A percentile compares a stretch with the other conserved stretches of the same genome.
These are phyloP conservation scores for Canna indica DNA, from an alignment of 176 grass and related monocot genomes.

Conservation along the genomic window DNA sequence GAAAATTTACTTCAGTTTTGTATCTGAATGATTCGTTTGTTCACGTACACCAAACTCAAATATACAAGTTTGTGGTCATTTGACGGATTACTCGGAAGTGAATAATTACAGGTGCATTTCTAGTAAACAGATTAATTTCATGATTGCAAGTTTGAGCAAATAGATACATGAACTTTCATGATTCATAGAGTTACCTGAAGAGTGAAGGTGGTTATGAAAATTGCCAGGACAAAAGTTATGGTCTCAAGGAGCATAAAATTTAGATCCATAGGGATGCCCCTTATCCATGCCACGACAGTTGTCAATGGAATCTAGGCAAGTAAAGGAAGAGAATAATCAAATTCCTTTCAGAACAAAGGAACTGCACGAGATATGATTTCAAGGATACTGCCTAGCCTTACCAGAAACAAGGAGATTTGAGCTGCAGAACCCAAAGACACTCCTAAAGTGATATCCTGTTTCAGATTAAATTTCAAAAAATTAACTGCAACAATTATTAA, in stretches of 20 bases:
- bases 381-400: background rate
- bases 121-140: no score
- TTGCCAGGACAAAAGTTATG: constrained; percentile 11
- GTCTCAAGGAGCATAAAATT: constrained; percentile 15
- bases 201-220: constrained; percentile 9
- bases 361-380: background rate
- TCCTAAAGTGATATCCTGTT: constrained; percentile 17
- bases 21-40: background rate
- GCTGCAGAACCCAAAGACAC: constrained; percentile 9
- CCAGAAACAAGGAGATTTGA: constrained; percentile 16
- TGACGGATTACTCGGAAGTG: no score
- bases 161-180: background rate
- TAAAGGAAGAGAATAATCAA: background rate
- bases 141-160: background rate
- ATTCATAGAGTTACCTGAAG: constrained; percentile 6
- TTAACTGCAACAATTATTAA: background rate
- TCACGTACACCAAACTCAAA: background rate
- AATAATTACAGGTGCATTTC: no score
- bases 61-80: background rate
- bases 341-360: background rate
- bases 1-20: background rate
- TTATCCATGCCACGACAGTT: constrained; percentile 12
- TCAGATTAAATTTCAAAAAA: background rate
- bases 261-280: constrained; percentile 7
- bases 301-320: constrained; percentile 3